Evolutionary conservation across 2,329 filamentous ascomycete species (phyloP), one percentile per base, ranked within the genome.

Genomic region (Xylariales sp.): DNA sequence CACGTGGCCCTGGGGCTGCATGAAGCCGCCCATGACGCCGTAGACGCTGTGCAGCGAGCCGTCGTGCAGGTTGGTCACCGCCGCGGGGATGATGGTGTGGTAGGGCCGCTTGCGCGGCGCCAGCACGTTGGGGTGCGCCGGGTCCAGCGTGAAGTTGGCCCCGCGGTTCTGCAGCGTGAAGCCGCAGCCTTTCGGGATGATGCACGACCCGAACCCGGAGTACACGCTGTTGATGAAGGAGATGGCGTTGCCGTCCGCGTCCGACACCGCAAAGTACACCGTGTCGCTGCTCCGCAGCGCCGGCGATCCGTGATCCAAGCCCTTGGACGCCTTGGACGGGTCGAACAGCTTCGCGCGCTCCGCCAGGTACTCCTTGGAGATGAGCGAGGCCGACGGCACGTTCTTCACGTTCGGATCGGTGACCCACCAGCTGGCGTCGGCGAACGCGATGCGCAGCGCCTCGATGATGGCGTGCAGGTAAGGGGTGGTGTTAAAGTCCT

Each of bases 201-300:
- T 95, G 48, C 70, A 74, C 0, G 88, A 93, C 37, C 93, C 93
- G 60, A 97, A 91, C 1, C 88, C 88, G 39, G 76, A 82, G 63
- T 90, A 97, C 70, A 91, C 94, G 63, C 84, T 90, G 73, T 95
- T 97, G 69, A 97, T 97, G 66, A 97, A 96, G 16, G 85, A 93
- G 37, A 93, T 90, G 23, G 85, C 91, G 62, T 97, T 97, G 38
- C 93, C 93, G 21, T 80, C 69, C 2, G 70, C 63, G 65, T 97
- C 93, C 0, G 89, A 85, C 10, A 85, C 85, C 40, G 84, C 81
- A 56, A 97, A 95, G 68, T 97, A 97, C 19, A 97, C 93, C 0
- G 93, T 97, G 60, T 98, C 93, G 59, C 84, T 86, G 62, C 85
- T 85, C 45, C 82, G 83, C 43, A 94, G 79, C 0, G 91, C 91